Evolutionary conservation across 2,329 filamentous ascomycete genomes (phyloP).

Genomic region (Claviceps africana): DNA sequence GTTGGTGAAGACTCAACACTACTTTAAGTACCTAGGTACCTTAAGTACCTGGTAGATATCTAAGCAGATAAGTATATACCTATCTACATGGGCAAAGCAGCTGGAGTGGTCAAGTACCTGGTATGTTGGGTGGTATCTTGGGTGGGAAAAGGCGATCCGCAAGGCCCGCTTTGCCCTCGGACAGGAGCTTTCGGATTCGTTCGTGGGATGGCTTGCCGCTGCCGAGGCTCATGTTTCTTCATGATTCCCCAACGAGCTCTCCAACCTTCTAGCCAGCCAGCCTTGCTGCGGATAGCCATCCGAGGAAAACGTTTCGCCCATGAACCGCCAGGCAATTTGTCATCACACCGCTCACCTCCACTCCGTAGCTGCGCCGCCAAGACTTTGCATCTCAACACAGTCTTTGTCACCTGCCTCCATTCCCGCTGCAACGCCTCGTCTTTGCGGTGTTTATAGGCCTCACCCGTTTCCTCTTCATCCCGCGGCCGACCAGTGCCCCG

Average conservation of each 20-base stretch:
- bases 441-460: background rate
- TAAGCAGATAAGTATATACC: too few relatives aligned
- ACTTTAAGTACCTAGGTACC: too few relatives aligned
- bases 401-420: background rate
- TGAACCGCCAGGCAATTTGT: conserved; percentile 5
- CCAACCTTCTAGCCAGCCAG: background rate
- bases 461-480: background rate
- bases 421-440: background rate
- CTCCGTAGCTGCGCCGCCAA: background rate
- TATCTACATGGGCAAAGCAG: too few relatives aligned
- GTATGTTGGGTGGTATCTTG: too few relatives aligned
- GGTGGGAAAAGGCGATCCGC: background rate
- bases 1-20: too few relatives aligned
- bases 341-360: conserved; percentile 4
- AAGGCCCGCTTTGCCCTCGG: background rate
- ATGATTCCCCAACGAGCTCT: background rate
- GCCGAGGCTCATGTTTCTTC: background rate
- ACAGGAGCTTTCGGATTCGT: background rate
- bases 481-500: background rate
- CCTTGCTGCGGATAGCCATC: background rate
- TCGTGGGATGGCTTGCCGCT: background rate
- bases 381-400: conserved; percentile 5
- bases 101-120: too few relatives aligned
- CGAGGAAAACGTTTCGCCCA: background rate
- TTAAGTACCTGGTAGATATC: too few relatives aligned